phyloP scores from a whole-genome alignment of 495 filamentous ascomycete genomes.

The Elaphomyces granulatus region DNA sequence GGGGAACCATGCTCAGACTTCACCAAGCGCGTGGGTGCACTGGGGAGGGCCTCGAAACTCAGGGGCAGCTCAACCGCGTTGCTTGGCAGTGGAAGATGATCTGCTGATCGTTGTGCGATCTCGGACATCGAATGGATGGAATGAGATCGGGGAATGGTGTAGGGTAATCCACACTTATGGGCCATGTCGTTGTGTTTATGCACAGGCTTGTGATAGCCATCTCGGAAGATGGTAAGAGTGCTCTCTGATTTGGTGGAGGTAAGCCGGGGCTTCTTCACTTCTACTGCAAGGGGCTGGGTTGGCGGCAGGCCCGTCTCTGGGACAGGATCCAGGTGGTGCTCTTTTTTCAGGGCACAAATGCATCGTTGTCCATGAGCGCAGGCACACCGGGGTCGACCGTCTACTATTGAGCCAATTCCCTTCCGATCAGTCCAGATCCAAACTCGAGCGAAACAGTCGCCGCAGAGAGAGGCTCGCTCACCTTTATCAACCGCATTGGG shows the following conservation, averaged over 20 bases:
- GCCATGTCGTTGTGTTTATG: constrained; percentile 80
- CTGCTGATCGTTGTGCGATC: constrained; percentile 51
- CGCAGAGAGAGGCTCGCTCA: constrained; percentile 25
- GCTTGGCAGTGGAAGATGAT: constrained; percentile 43
- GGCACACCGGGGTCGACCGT: constrained; percentile 59
- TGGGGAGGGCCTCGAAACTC: constrained; percentile 26
- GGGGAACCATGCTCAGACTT: constrained; percentile 65
- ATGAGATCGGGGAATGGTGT: constrained; percentile 61
- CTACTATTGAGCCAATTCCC: constrained; percentile 37
- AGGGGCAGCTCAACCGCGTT: constrained; percentile 23
- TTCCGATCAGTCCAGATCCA: constrained; percentile 34
- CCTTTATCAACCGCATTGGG: constrained; percentile 38
- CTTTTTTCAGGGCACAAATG: constrained; percentile 86
- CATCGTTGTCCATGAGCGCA: constrained; percentile 88
- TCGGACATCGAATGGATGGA: constrained; percentile 48
- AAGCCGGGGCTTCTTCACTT: constrained; percentile 54
- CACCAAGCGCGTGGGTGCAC: constrained; percentile 39
- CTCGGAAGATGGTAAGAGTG: constrained; percentile 70
- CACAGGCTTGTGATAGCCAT: constrained; percentile 86
- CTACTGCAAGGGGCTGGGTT: constrained; percentile 27
- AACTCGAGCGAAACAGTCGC: constrained; percentile 24
- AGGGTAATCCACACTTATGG: constrained; percentile 69
- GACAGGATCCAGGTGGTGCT: constrained; percentile 61
- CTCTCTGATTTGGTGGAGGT: constrained; percentile 75
- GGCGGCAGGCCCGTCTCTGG: constrained; percentile 41